Evolutionary conservation across 1,139 yeast genomes (phyloP).

Genomic region (Kurtzmaniella quercitrusa): DNA sequence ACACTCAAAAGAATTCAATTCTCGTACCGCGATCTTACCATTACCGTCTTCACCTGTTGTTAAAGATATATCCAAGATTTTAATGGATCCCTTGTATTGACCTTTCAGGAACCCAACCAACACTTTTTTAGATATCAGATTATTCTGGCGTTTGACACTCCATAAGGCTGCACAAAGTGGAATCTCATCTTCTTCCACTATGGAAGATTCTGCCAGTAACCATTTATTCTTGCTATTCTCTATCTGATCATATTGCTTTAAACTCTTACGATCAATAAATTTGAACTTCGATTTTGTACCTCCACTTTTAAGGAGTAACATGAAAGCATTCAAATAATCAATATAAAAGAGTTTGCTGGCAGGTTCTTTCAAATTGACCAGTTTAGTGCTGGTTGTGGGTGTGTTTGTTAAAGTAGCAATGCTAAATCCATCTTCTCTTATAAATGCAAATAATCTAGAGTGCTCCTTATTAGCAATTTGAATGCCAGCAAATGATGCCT

Average conservation of each 20-base stretch:
- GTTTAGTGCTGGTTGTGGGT: constrained; percentile 25
- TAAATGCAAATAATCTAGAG: constrained; percentile 22
- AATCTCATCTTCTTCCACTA: constrained; percentile 29
- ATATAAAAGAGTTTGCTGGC: constrained; percentile 35
- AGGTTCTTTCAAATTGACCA: constrained; percentile 31
- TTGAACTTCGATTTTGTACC: constrained; percentile 21
- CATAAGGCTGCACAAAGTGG: constrained; percentile 36
- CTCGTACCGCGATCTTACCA: constrained; percentile 23
- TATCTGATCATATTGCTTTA: constrained; percentile 16
- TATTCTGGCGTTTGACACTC: constrained; percentile 29
- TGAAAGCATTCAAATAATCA: constrained; percentile 31
- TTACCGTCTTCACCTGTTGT: constrained; percentile 15
- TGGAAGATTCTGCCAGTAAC: constrained; percentile 11
- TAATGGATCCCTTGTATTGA: constrained; percentile 29
- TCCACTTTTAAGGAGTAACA: constrained; percentile 32
- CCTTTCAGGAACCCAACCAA: constrained; percentile 35
- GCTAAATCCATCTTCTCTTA: constrained; percentile 50
- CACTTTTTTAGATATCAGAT: constrained; percentile 33
- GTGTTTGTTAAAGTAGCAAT: constrained; percentile 27
- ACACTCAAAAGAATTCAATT: constrained; percentile 34
- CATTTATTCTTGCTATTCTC: constrained; percentile 19
- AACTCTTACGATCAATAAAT: constrained; percentile 31
- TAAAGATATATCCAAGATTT: constrained; percentile 38
- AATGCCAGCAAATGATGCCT: constrained; percentile 15
- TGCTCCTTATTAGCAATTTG: constrained; percentile 9